phyloP scores from a whole-genome alignment of 192 early-diverging fungal genomes.

The Chytriomyces hyalinus region DNA sequence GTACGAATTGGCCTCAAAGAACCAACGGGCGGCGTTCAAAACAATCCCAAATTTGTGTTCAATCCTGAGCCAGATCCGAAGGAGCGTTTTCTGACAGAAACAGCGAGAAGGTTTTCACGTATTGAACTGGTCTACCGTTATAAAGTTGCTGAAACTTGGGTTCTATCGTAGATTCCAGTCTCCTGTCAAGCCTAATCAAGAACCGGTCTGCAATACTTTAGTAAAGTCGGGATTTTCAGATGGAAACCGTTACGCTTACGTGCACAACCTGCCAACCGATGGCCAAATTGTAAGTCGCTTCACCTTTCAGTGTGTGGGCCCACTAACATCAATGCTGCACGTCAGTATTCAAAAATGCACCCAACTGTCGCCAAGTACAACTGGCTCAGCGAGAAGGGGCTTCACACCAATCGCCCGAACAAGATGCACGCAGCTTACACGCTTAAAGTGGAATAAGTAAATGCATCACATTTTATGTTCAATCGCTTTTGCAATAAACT shows the following conservation, averaged over 20 bases:
- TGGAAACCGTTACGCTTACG: constrained; percentile 44
- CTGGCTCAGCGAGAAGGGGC: constrained; percentile 28
- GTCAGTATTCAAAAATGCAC: constrained; percentile 24
- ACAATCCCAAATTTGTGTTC: constrained; percentile 45
- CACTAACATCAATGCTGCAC: neutral
- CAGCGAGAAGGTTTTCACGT: constrained; percentile 36
- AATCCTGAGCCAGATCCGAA: constrained; percentile 27
- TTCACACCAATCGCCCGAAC: constrained; percentile 29
- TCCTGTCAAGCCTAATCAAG: constrained; percentile 21
- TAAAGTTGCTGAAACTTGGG: neutral
- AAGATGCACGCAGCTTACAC: constrained; percentile 17
- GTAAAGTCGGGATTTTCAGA: constrained; percentile 44
- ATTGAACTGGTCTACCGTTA: constrained; percentile 7
- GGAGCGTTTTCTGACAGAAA: constrained; percentile 48
- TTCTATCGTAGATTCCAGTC: constrained; percentile 9
- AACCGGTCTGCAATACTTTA: constrained; percentile 21
- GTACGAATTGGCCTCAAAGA: constrained; percentile 44
- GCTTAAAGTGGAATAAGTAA: constrained; percentile 7
- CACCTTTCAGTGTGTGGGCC: neutral
- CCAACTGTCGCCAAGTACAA: constrained; percentile 35
- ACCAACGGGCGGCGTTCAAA: constrained; percentile 51
- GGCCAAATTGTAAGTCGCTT: constrained; percentile 5
- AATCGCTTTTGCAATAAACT: too few species aligned
- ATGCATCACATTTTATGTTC: neutral
- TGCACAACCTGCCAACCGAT: constrained; percentile 9